Evolutionary conservation across 768 basidiomycete species (phyloP).

Genomic region (Strobilomyces dryophilus): DNA sequence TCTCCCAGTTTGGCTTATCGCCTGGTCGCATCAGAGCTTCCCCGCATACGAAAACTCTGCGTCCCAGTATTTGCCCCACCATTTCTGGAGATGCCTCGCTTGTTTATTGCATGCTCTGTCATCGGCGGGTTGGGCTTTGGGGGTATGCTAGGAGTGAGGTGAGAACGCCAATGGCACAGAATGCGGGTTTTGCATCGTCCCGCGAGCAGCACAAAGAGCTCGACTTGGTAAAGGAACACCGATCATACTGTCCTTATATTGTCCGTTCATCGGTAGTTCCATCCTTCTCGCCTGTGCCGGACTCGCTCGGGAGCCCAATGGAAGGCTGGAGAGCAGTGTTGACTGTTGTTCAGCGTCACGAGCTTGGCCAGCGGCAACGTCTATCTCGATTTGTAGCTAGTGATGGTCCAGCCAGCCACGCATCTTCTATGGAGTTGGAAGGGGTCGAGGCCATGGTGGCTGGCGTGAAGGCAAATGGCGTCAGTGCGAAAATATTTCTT

Average conservation of each 20-base stretch:
- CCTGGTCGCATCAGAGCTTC: constrained; percentile 9
- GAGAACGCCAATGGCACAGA: constrained; percentile 2
- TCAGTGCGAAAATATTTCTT: constrained; percentile 34
- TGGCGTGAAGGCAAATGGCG: constrained; percentile 71
- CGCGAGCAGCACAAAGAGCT: constrained; percentile 44
- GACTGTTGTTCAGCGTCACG: constrained; percentile 61
- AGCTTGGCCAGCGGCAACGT: constrained; percentile 55
- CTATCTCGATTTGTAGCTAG: constrained; percentile 27
- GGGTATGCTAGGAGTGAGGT: constrained; percentile 44
- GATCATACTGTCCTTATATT: constrained; percentile 84
- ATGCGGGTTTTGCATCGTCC: constrained; percentile 16
- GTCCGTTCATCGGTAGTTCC: constrained; percentile 65
- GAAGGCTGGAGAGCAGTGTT: constrained; percentile 86
- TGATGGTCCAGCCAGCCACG: constrained; percentile 27
- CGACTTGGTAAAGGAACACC: constrained; percentile 76
- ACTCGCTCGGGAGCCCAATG: constrained; percentile 30
- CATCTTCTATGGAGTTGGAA: constrained; percentile 34
- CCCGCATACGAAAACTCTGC: constrained; percentile 6
- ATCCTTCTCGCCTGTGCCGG: constrained; percentile 38
- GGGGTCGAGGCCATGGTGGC: constrained; percentile 72
- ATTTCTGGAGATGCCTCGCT: constrained; percentile 43
- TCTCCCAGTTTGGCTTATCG: constrained; percentile 15
- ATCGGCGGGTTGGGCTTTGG: constrained; percentile 79
- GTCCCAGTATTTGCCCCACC: neutral
- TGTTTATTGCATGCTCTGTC: constrained; percentile 66